A percentile compares a stretch with the other conserved stretches of the same genome.
These are phyloP conservation scores for Sporothrix pallida DNA, from an alignment of 2,329 filamentous ascomycete genomes.

Conservation along the genomic window DNA sequence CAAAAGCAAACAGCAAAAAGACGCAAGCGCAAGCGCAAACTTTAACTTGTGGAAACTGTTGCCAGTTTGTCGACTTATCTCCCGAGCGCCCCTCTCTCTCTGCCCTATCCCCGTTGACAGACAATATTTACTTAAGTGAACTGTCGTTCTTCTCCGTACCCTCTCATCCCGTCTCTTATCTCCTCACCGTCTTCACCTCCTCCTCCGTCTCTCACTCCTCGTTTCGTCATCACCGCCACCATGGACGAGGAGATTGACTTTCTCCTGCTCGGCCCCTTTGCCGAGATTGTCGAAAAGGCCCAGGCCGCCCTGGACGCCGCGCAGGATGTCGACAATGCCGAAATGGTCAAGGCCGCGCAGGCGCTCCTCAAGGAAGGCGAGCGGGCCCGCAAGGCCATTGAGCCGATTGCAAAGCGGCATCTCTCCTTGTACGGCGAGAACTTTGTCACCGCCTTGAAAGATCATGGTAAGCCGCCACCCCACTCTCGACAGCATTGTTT, in stretches of 20 bases:
- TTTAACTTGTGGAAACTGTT: constrained; percentile 1
- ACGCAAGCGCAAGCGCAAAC: no score
- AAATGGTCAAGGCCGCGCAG: constrained; percentile 57
- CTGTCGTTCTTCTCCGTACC: neutral
- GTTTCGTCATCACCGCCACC: neutral
- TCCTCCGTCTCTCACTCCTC: neutral
- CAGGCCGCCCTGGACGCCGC: constrained; percentile 56
- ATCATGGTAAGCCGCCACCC: constrained; percentile 53
- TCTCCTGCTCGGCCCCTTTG: constrained; percentile 58
- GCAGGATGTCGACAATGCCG: constrained; percentile 46
- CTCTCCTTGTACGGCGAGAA: constrained; percentile 55
- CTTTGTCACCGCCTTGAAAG: constrained; percentile 59
- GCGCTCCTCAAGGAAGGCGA: constrained; percentile 48
- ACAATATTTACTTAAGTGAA: neutral
- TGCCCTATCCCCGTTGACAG: neutral
- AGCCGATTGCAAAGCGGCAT: constrained; percentile 57
- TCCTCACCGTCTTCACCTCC: neutral
- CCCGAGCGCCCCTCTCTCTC: neutral
- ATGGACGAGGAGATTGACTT: constrained; percentile 43
- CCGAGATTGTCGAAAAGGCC: constrained; percentile 60
- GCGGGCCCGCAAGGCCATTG: constrained; percentile 53
- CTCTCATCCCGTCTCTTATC: neutral
- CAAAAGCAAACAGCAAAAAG: neutral
- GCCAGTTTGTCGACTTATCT: constrained; percentile 5
- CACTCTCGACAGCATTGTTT: no score